Base-by-base conservation (phyloP, 2,329 filamentous ascomycete genomes). In the Claviceps spartinae region DNA sequence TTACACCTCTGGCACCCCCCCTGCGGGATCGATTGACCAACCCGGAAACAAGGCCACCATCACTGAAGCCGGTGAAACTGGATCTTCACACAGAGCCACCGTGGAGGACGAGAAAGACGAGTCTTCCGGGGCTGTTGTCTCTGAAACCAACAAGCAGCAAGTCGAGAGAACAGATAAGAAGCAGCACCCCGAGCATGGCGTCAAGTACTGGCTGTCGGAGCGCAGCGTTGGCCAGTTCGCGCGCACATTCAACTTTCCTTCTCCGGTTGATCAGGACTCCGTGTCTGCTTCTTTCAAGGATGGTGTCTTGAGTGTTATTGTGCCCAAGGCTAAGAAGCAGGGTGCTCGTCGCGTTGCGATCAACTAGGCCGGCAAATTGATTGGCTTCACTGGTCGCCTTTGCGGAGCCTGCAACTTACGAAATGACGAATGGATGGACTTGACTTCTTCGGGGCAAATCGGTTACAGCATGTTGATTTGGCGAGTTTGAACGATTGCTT, bases 191-290 rank as follows among this genome's bases (percentile, higher is more conserved):
- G 58, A 57, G 44, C 62, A 67, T 49, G 63, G 69, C 37, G 65
- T 68, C 55, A 80, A 78, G 67, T 88, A 80, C 74, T 88, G 84
- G 85, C 69, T 79, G 54, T 71, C 71, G 48, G 81, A 85, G 68
- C 78, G 79, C 58, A 75, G 72, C 50, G 68, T 81, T 51, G 82
- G 82, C 62, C 74, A 80, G 57, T 86, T 86, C 68, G 72, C 76
- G 20, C 76, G 83, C 55, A 76, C 73, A 45, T 85, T 86, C 68
- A 77, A 68, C 62, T 85, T 86, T 71, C 79, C 82, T 0, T 65
- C 67, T 47, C 75, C 74, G 8, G 73, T 86, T 52, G 76, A 84
- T 60, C 73, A 77, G 57, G 76, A 79, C 16, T 66, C 62, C 3
- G 82, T 86, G 42, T 70, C 67, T 41, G 83, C 83, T 36, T 71